Percentiles rank a stretch among this genome's conserved stretches.
Evolutionary conservation across 2,329 filamentous ascomycete species (phyloP).

Genomic region (Dothideomycetidae sp.): DNA sequence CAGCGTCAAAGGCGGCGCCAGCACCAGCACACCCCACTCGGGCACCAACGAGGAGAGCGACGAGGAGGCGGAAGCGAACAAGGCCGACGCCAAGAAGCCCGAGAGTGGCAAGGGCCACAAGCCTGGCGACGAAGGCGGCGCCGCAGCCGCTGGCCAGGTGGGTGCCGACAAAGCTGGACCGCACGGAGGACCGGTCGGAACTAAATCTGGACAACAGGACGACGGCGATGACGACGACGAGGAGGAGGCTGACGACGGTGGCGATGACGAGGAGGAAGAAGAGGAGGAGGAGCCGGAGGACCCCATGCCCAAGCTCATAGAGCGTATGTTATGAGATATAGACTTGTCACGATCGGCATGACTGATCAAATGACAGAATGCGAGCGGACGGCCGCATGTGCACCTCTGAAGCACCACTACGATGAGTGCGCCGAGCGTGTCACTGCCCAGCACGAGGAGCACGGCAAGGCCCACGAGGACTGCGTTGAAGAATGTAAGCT

Average conservation of each 20-base stretch:
- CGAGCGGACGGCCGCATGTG: conserved; percentile 71
- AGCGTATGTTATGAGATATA: conserved; percentile 61
- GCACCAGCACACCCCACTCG: conserved; percentile 25
- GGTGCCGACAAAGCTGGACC: conserved; percentile 16
- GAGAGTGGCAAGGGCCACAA: conserved; percentile 16
- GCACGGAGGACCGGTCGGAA: conserved; percentile 17
- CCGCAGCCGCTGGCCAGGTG: conserved; percentile 17
- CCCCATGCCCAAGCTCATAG: conserved; percentile 74
- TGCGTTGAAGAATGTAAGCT: conserved; percentile 97
- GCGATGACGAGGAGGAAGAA: conserved; percentile 67
- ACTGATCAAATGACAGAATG: conserved; percentile 50
- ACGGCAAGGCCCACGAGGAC: conserved; percentile 73
- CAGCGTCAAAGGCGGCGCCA: conserved; percentile 25
- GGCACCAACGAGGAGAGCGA: conserved; percentile 30
- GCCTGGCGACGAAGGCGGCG: conserved; percentile 15
- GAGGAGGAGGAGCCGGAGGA: conserved; percentile 73
- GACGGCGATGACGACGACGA: conserved; percentile 41
- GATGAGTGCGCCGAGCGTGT: conserved; percentile 97
- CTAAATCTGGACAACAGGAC: conserved; percentile 30
- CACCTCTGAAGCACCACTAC: conserved; percentile 89
- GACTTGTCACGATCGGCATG: conserved; percentile 1
- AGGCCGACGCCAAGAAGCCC: conserved; percentile 25
- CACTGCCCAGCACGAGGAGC: conserved; percentile 53
- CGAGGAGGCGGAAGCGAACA: conserved; percentile 30
- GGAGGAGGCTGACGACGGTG: conserved; percentile 51